Evolutionary conservation across 2,329 filamentous ascomycete genomes (phyloP).

Genomic region (Pyrenophora seminiperda): DNA sequence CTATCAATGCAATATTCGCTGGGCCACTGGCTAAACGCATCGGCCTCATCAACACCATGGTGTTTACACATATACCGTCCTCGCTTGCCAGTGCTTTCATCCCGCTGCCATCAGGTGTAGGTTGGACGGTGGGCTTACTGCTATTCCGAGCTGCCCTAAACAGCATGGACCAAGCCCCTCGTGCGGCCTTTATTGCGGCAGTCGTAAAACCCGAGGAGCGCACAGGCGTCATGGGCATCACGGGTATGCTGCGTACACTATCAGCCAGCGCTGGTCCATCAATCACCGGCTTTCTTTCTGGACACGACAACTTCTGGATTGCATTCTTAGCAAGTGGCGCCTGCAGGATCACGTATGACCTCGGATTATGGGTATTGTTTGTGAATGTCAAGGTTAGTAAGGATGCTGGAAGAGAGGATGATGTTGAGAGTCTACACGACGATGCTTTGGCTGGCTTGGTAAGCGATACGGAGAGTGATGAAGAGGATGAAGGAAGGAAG

Average conservation of each 20-base stretch:
- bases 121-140: constrained; percentile 60
- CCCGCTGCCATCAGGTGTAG: constrained; percentile 59
- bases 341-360: constrained; percentile 45
- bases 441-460: constrained; percentile 39
- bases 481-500: constrained; percentile 24
- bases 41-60: constrained; percentile 64
- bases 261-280: constrained; percentile 57
- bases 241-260: constrained; percentile 64
- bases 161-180: constrained; percentile 71
- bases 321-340: constrained; percentile 46
- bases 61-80: constrained; percentile 61
- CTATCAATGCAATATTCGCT: constrained; percentile 61
- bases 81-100: constrained; percentile 62
- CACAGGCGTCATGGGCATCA: constrained; percentile 74
- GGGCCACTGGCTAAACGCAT: constrained; percentile 63
- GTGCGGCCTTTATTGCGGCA: constrained; percentile 69
- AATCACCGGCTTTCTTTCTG: constrained; percentile 46
- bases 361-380: constrained; percentile 47
- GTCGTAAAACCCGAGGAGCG: constrained; percentile 68
- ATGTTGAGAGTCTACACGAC: constrained; percentile 32
- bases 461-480: constrained; percentile 37
- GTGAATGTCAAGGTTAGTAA: constrained; percentile 43
- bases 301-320: constrained; percentile 43
- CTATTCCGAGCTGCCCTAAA: constrained; percentile 67
- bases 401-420: constrained; percentile 21